Conservation (phyloP, 1,284 basidiomycete species). For the Athelia sp. region DNA sequence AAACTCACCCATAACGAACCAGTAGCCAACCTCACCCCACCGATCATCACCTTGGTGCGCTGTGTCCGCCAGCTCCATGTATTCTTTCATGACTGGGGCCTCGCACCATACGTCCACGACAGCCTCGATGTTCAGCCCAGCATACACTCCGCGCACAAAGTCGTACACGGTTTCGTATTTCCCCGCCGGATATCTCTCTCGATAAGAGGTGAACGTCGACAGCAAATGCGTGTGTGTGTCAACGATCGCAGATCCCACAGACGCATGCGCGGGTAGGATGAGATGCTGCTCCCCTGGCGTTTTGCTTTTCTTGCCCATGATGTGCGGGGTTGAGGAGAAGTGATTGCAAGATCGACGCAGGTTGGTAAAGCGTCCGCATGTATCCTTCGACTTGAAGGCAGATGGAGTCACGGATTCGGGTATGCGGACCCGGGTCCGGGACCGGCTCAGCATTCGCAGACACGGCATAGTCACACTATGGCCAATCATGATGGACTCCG, state of each 20-base stretch:
- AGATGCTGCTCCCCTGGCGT: slow-evolving; percentile 25
- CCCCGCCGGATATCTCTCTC: slow-evolving; percentile 49
- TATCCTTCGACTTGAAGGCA: too few species aligned
- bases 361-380: too few species aligned
- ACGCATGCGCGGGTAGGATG: slow-evolving; percentile 23
- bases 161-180: slow-evolving; percentile 51
- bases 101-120: slow-evolving; percentile 85
- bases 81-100: slow-evolving; percentile 53
- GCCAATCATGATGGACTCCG: too few species aligned
- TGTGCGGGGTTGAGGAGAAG: too few species aligned
- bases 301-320: slow-evolving; percentile 20
- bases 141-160: slow-evolving; percentile 60
- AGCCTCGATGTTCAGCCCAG: slow-evolving; percentile 49
- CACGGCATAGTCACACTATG: too few species aligned
- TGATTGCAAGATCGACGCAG: too few species aligned
- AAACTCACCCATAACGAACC: slow-evolving; percentile 69
- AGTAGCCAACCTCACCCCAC: slow-evolving; percentile 67
- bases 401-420: too few species aligned
- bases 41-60: slow-evolving; percentile 43
- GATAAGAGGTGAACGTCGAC: slow-evolving; percentile 63
- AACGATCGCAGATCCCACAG: slow-evolving; percentile 45
- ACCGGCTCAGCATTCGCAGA: too few species aligned
- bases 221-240: slow-evolving; percentile 80
- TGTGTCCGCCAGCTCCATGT: slow-evolving; percentile 72
- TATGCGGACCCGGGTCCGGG: too few species aligned